Conservation (phyloP, 768 basidiomycete species). For the Naganishia randhawae region DNA sequence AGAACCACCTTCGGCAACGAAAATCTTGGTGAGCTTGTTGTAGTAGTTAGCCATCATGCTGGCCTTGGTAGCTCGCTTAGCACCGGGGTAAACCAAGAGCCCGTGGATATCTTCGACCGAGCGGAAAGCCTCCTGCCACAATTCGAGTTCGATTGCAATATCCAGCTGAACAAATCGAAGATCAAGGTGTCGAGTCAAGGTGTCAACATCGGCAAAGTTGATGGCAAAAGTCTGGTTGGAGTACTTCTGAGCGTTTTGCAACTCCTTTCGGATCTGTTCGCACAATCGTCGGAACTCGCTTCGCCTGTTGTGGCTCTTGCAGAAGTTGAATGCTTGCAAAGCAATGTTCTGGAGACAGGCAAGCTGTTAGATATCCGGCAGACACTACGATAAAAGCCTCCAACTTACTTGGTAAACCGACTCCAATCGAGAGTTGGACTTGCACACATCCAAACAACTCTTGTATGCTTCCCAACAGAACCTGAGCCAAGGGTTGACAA, state of each 20-base stretch:
- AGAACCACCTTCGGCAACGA: slow-evolving; percentile 64
- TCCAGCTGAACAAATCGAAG: slow-evolving; percentile 95
- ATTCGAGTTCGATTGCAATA: slow-evolving; percentile 92
- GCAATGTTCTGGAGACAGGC: slow-evolving; percentile 69
- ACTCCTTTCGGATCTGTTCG: slow-evolving; percentile 90
- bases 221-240: slow-evolving; percentile 88
- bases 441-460: slow-evolving; percentile 88
- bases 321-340: slow-evolving; percentile 95
- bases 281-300: slow-evolving; percentile 96
- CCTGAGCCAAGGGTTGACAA: slow-evolving; percentile 96
- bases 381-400: neutral
- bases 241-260: slow-evolving; percentile 91
- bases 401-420: slow-evolving; percentile 79
- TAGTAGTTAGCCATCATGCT: slow-evolving; percentile 99
- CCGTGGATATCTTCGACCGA: slow-evolving; percentile 98
- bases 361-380: neutral
- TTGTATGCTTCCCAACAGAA: slow-evolving; percentile 99
- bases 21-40: slow-evolving; percentile 94
- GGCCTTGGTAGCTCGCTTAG: slow-evolving; percentile 85
- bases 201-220: slow-evolving; percentile 92
- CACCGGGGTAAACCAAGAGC: slow-evolving; percentile 65
- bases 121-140: slow-evolving; percentile 99
- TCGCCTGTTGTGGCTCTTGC: slow-evolving; percentile 85
- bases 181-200: slow-evolving; percentile 89
- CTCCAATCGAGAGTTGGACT: slow-evolving; percentile 90